Percentiles rank a stretch among this genome's conserved stretches.
Evolutionary conservation across 2,329 filamentous ascomycete species (phyloP).

Genomic region (Diplodia intermedia): DNA sequence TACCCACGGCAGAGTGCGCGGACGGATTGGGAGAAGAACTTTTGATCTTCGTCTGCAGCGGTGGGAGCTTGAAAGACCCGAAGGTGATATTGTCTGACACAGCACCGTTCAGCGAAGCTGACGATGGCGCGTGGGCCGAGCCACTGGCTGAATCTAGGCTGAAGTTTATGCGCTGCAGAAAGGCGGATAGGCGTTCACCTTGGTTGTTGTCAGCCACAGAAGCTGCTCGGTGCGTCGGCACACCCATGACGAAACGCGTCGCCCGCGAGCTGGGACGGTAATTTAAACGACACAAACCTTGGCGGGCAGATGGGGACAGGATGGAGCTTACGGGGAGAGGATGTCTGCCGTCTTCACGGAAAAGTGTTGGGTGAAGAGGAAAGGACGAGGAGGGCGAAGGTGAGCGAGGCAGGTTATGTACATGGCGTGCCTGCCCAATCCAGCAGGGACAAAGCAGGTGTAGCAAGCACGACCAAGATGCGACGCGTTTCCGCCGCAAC

Average conservation of each 20-base stretch:
- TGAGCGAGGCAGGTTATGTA: conserved; percentile 1
- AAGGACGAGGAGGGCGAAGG: neutral
- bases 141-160: conserved; percentile 8
- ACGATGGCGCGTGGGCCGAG: neutral
- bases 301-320: neutral
- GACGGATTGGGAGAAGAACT: neutral
- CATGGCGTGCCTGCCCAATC: neutral
- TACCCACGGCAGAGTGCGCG: neutral
- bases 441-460: neutral
- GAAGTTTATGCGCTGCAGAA: conserved; percentile 29
- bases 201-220: conserved; percentile 2
- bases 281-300: neutral
- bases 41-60: conserved; percentile 9
- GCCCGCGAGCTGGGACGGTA: neutral
- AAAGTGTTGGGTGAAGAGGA: neutral
- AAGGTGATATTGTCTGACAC: neutral
- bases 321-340: neutral
- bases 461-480: neutral
- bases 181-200: conserved; percentile 18
- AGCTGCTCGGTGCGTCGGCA: neutral
- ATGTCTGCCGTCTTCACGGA: neutral
- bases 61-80: neutral
- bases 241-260: neutral
- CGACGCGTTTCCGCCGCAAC: neutral
- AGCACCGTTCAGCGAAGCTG: neutral